phyloP scores from a whole-genome alignment of 495 filamentous ascomycete species.

The Penicillium paxilli region DNA sequence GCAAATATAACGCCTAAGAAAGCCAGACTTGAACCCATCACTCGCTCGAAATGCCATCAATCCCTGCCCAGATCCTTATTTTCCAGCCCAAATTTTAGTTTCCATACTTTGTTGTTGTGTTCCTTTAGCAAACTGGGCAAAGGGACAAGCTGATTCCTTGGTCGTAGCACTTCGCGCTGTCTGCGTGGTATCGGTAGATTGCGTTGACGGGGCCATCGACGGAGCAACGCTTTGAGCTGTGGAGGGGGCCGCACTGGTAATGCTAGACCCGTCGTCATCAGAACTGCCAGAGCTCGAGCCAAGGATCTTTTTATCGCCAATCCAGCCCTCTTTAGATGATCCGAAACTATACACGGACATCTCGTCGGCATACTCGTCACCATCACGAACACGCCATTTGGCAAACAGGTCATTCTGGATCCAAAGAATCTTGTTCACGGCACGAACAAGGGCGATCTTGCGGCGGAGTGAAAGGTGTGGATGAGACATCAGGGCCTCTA shows the following conservation, averaged over 20 bases:
- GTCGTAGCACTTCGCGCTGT: background rate
- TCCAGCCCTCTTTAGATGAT: constrained; percentile 62
- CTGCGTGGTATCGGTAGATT: background rate
- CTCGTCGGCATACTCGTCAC: constrained; percentile 67
- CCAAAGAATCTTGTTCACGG: constrained; percentile 63
- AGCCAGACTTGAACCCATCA: background rate
- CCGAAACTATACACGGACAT: constrained; percentile 50
- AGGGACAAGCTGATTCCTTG: constrained; percentile 32
- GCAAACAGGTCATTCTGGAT: constrained; percentile 81
- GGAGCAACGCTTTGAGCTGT: background rate
- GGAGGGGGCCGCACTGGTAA: constrained; percentile 26
- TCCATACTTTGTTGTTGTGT: constrained; percentile 22
- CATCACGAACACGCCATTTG: constrained; percentile 71
- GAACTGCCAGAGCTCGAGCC: constrained; percentile 33
- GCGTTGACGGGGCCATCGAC: background rate
- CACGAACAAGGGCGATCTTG: constrained; percentile 69
- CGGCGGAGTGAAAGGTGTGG: constrained; percentile 59
- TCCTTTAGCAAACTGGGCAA: constrained; percentile 30
- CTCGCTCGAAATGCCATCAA: constrained; percentile 14
- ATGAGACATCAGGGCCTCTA: constrained; percentile 70
- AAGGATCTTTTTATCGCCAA: constrained; percentile 52
- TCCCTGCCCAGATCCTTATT: background rate
- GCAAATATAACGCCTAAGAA: constrained; percentile 3
- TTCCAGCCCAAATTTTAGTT: constrained; percentile 44
- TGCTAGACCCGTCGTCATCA: constrained; percentile 33